These are phyloP conservation scores for Coemansia guatemalensis DNA, from an alignment of 192 early-diverging fungal species.

Conservation along the genomic window DNA sequence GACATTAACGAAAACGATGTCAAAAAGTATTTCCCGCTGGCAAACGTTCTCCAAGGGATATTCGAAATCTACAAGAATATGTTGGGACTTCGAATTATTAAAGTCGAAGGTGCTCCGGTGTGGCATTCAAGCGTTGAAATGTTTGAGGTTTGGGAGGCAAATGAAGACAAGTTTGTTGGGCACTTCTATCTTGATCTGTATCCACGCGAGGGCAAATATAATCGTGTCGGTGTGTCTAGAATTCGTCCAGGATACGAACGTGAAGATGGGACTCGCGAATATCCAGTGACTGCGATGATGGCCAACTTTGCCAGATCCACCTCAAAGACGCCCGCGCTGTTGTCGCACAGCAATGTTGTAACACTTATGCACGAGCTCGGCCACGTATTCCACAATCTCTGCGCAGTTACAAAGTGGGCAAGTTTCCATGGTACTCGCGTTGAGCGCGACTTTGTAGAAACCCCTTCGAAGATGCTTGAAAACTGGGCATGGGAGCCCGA, in stretches of 20 bases:
- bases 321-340: constrained; percentile 59
- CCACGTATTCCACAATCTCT: constrained; percentile 60
- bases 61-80: constrained; percentile 67
- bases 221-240: constrained; percentile 65
- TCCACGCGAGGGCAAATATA: constrained; percentile 66
- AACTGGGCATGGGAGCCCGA: constrained; percentile 65
- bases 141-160: constrained; percentile 65
- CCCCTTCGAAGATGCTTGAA: constrained; percentile 80
- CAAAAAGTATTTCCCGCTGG: constrained; percentile 69
- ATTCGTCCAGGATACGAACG: constrained; percentile 5
- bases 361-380: constrained; percentile 83
- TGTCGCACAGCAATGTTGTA: constrained; percentile 70
- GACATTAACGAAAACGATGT: constrained; percentile 64
- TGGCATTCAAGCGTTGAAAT: constrained; percentile 76
- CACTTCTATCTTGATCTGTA: constrained; percentile 70
- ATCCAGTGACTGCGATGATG: constrained; percentile 63
- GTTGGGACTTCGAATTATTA: constrained; percentile 59
- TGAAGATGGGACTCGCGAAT: constrained; percentile 47
- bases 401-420: constrained; percentile 63
- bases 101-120: constrained; percentile 54
- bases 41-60: constrained; percentile 55
- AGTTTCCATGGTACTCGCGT: constrained; percentile 66
- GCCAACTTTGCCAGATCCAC: constrained; percentile 60
- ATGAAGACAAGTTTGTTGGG: constrained; percentile 57
- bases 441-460: constrained; percentile 80